These are phyloP conservation scores for Pseudogymnoascus sp. DNA, from an alignment of 2,329 filamentous ascomycete species.

Conservation along the genomic window DNA sequence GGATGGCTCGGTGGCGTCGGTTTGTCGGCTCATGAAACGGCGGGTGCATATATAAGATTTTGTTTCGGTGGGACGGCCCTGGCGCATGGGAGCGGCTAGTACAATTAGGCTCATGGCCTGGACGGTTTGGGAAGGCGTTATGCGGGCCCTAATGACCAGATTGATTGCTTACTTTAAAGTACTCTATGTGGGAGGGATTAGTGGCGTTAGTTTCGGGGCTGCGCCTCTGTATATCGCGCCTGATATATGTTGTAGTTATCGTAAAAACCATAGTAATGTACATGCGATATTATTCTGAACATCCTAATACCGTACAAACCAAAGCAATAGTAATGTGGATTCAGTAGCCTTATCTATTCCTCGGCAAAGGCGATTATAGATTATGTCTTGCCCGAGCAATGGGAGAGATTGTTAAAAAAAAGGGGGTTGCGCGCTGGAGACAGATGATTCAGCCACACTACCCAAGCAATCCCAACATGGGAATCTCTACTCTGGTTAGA, in stretches of 20 bases:
- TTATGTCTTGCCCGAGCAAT: neutral
- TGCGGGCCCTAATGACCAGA: slow-evolving; percentile 7
- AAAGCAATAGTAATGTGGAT: neutral
- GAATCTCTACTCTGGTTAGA: neutral
- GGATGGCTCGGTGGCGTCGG: neutral
- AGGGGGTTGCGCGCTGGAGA: neutral
- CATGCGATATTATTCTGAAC: neutral
- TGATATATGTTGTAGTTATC: neutral
- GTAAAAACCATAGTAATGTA: slow-evolving; percentile 1
- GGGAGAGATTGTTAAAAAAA: neutral
- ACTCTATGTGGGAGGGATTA: neutral
- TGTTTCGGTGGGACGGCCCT: slow-evolving; percentile 5
- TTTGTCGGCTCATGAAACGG: slow-evolving; percentile 3
- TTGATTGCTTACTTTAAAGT: slow-evolving; percentile 7
- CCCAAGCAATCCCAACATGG: neutral
- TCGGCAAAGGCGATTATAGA: neutral
- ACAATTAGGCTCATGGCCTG: slow-evolving; percentile 9
- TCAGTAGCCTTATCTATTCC: neutral
- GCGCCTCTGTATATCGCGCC: neutral
- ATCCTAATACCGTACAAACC: neutral
- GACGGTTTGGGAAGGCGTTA: slow-evolving; percentile 3
- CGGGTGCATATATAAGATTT: slow-evolving; percentile 4
- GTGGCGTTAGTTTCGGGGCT: neutral
- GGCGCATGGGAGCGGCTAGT: slow-evolving; percentile 4
- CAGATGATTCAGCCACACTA: neutral